Percentiles rank a stretch among this genome's conserved stretches.
These are phyloP conservation scores for Fistulinella staudtii DNA, from an alignment of 1,284 basidiomycete species.

Conservation along the genomic window DNA sequence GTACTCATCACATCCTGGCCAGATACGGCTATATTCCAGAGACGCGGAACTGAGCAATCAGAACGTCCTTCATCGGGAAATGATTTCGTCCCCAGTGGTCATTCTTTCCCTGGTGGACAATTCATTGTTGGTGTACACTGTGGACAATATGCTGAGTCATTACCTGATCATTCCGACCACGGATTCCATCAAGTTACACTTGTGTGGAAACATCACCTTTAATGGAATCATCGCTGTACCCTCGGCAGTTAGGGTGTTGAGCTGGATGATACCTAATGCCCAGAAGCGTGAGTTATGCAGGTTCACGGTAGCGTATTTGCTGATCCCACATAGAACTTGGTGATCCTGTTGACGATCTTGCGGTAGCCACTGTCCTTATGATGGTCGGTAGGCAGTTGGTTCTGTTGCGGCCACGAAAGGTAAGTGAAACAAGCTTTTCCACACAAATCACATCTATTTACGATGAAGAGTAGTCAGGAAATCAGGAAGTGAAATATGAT, in stretches of 20 bases:
- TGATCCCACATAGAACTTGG: constrained; percentile 65
- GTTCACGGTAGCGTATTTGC: constrained; percentile 1
- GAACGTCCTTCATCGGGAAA: constrained; percentile 81
- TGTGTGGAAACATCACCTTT: constrained; percentile 95
- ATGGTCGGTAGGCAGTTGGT: constrained; percentile 93
- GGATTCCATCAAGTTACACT: constrained; percentile 79
- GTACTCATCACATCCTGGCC: constrained; percentile 3
- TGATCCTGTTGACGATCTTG: constrained; percentile 90
- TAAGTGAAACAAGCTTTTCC: constrained; percentile 23
- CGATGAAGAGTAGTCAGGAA: constrained; percentile 52
- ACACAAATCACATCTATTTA: constrained; percentile 3
- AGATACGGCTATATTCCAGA: constrained; percentile 92
- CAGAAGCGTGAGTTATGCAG: constrained; percentile 74
- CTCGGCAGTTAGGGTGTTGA: constrained; percentile 82
- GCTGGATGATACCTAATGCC: constrained; percentile 93
- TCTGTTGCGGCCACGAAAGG: constrained; percentile 80
- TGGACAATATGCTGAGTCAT: constrained; percentile 94
- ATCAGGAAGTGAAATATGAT: constrained; percentile 94
- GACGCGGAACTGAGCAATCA: constrained; percentile 88
- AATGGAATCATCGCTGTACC: constrained; percentile 88
- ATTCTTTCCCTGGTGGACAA: constrained; percentile 93
- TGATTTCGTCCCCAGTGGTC: constrained; percentile 74
- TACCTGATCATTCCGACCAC: constrained; percentile 87
- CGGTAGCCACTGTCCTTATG: constrained; percentile 94
- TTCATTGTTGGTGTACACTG: constrained; percentile 93